Evolutionary conservation across 2,329 filamentous ascomycete genomes (phyloP).

Genomic region (Ramularia collo-cygni): DNA sequence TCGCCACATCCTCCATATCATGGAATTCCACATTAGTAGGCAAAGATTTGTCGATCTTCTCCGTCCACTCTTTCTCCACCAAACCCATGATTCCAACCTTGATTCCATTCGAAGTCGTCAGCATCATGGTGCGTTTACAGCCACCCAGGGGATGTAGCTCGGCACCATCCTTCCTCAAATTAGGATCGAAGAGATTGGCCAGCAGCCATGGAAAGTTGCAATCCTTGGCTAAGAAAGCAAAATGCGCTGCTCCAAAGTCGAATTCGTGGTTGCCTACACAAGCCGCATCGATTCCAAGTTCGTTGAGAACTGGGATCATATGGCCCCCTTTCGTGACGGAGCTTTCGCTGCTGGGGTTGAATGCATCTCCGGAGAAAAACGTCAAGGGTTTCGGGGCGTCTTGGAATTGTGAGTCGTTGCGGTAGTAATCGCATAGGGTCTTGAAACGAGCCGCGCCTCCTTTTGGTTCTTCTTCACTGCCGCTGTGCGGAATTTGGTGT

Average conservation of each 20-base stretch:
- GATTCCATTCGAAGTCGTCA: constrained; percentile 72
- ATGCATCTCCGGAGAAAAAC: constrained; percentile 81
- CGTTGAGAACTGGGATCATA: constrained; percentile 78
- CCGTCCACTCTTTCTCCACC: constrained; percentile 76
- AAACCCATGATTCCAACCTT: constrained; percentile 77
- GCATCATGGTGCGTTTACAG: constrained; percentile 64
- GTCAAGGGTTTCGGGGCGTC: constrained; percentile 62
- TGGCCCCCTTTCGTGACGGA: constrained; percentile 76
- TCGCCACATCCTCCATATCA: constrained; percentile 53
- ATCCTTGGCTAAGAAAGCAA: constrained; percentile 61
- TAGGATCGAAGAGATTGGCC: constrained; percentile 76
- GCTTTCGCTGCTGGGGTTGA: constrained; percentile 80
- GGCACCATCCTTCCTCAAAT: constrained; percentile 54
- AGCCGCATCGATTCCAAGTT: constrained; percentile 66
- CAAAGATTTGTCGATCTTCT: constrained; percentile 60
- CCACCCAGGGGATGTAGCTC: constrained; percentile 59
- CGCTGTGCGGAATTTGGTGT: constrained; percentile 39
- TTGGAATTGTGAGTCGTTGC: constrained; percentile 51
- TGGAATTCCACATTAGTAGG: constrained; percentile 1
- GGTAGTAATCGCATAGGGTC: constrained; percentile 66
- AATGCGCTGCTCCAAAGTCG: constrained; percentile 77
- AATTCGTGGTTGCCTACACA: constrained; percentile 83
- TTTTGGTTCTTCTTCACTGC: constrained; percentile 67
- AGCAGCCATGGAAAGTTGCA: constrained; percentile 82
- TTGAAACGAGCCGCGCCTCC: constrained; percentile 75